Evolutionary conservation across 2,329 filamentous ascomycete species (phyloP), one percentile per base, ranked within the genome.

Genomic region (Geosmithia flava): DNA sequence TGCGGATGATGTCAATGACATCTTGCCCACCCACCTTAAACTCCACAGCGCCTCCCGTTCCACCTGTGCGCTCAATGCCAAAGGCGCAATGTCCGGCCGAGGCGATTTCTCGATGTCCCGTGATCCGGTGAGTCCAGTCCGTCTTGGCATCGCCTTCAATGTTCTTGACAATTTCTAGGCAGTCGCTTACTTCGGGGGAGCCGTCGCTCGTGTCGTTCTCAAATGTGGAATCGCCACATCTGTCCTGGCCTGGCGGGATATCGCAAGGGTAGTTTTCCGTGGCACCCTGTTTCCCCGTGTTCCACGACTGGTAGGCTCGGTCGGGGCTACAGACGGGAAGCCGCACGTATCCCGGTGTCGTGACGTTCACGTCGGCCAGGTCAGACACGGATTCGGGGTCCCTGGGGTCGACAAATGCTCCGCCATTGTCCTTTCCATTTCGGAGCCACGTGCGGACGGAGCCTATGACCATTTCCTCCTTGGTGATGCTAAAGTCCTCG

Each of bases 271-370:
- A 68, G 7, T 30, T 6, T 30, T 30, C 7, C 52, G 59, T 54
- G 46, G 44, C 44, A 41, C 49, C 54, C 30, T 48, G 47, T 47
- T 48, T 55, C 42, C 51, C 51, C 47, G 48, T 54, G 42, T 51
- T 50, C 64, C 64, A 69, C 20, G 58, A 55, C 49, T 56, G 49
- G 39, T 48, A 61, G 13, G 65, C 67, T 6, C 53, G 51, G 8
- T 61, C 56, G 29, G 59, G 50, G 47, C 56, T 60, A 56, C 66
- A 69, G 16, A 69, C 62, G 39, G 66, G 67, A 1, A 69, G 55
- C 7, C 55, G 58, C 41, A 68, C 56, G 49, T 60, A 61, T 2
- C 66, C 66, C 1, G 64, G 59, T 0, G 59, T 62, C 6, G 58
- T 63, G 41, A 67, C 48, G 48, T 65, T 59, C 29, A 49, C 27